phyloP scores from a whole-genome alignment of 495 filamentous ascomycete genomes.

The Hyaloscypha variabilis region DNA sequence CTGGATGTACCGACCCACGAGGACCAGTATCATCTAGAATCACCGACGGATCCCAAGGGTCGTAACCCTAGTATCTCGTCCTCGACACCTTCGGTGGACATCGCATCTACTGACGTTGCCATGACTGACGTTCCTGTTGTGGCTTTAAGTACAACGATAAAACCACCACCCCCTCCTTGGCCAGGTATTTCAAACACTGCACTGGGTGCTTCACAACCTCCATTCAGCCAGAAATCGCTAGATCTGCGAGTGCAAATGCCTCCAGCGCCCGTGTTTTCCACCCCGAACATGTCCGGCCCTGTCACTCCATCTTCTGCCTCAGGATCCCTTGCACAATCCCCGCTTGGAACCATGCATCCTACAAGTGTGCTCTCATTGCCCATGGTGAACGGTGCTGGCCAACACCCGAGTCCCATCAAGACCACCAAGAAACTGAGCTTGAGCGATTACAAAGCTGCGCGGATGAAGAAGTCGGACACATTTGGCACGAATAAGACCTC shows the following conservation, averaged over 20 bases:
- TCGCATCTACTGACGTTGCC: conserved; percentile 13
- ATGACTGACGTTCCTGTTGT: conserved; percentile 30
- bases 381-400: conserved; percentile 44
- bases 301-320: conserved; percentile 47
- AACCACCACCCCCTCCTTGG: conserved; percentile 33
- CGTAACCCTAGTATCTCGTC: conserved; percentile 27
- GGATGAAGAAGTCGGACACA: conserved; percentile 45
- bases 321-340: conserved; percentile 52
- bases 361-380: conserved; percentile 44
- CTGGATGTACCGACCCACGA: conserved; percentile 18
- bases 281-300: conserved; percentile 29
- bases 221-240: conserved; percentile 22
- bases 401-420: conserved; percentile 61
- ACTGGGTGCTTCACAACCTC: background rate
- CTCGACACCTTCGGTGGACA: conserved; percentile 23
- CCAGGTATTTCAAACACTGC: conserved; percentile 9
- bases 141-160: conserved; percentile 21
- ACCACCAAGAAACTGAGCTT: conserved; percentile 69
- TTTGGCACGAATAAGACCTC: conserved; percentile 22
- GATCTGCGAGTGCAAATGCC: conserved; percentile 56
- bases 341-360: conserved; percentile 44
- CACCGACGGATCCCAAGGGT: conserved; percentile 21
- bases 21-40: conserved; percentile 16
- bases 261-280: conserved; percentile 43
- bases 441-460: conserved; percentile 68